Base-by-base conservation (phyloP, 768 basidiomycete genomes). In the Cubamyces lactineus region DNA sequence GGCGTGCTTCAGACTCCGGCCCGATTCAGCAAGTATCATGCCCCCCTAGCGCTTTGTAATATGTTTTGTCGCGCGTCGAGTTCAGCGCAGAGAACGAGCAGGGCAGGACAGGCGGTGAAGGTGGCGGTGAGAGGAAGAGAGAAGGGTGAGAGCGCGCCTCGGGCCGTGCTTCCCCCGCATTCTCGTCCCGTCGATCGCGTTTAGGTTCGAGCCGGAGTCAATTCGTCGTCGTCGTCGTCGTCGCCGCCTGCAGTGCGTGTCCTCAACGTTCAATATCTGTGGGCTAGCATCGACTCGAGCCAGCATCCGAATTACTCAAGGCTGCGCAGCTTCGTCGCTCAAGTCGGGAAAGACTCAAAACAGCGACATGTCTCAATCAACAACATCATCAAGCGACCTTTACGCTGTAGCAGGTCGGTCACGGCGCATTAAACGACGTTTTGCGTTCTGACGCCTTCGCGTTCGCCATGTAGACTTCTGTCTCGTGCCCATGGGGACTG, bases 401-500 rank as follows among this genome's bases (percentile, higher is more conserved):
- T 70, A 70, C 26, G 69, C 69, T 19, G 63, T 70, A 17, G 62
- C 62, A 49, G 62, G 62, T 63, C 54, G 5, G 34, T 34, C 34
- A 7, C 34, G 9, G 34, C 7, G 34, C 34, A 34, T 9, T 34
- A 6, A 1, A 23, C 23, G 23, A 46, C 19, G 12, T 28, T 34
- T 30, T 24, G 12, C 23, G 11, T 39, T 39, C n/a, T 48, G 47
- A 43, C 26, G 40, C 19, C 38, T 16, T 42, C 39, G 13, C 30
- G 41, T 28, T 51, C 15, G 8, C 42, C 41, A n/a, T 19, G 40
- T 61, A 93, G 93, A 95, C 73, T 94, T 96, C 71, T 95, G 93
- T 69, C 84, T 95, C 41, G 87, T 94, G 58, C 94, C 93, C 13
- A 88, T 95, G 57, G 93, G 93, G 58, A 91, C 89, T 2, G 84